Evolutionary conservation across 352 stramenopile species (phyloP).

Genomic region (Globisporangium orthogonon): DNA sequence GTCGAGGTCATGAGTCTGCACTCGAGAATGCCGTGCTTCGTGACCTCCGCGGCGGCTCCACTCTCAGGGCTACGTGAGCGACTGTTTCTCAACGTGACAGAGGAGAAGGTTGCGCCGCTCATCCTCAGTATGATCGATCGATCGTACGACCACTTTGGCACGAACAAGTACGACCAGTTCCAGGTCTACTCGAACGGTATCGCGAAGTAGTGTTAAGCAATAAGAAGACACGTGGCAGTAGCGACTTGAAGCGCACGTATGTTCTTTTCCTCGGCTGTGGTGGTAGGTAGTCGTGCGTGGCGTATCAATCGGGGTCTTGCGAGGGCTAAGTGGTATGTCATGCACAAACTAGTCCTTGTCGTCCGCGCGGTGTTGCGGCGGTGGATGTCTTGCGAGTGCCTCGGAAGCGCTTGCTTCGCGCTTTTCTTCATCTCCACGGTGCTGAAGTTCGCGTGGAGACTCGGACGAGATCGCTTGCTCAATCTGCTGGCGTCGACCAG

Average conservation of each 20-base stretch:
- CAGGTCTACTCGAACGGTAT: conserved; percentile 92
- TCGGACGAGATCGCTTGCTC: too few species aligned
- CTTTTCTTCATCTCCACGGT: neutral
- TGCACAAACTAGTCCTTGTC: conserved; percentile 1
- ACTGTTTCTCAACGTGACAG: conserved; percentile 59
- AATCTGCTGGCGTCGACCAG: neutral
- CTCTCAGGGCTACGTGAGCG: conserved; percentile 51
- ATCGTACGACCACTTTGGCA: conserved; percentile 94
- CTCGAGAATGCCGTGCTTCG: conserved; percentile 73
- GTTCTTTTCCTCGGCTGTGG: too few species aligned
- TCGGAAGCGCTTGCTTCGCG: too few species aligned
- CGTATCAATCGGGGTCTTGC: neutral
- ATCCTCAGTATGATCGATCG: conserved; percentile 93
- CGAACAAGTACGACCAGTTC: conserved; percentile 94
- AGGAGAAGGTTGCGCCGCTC: conserved; percentile 47
- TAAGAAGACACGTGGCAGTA: neutral
- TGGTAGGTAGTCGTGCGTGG: too few species aligned
- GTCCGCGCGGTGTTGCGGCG: too few species aligned
- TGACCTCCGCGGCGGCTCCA: conserved; percentile 21
- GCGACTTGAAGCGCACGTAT: neutral
- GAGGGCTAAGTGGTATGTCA: neutral
- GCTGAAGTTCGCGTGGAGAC: neutral
- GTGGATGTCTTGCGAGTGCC: too few species aligned
- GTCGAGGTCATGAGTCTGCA: conserved; percentile 93
- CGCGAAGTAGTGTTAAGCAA: conserved; percentile 43